Evolutionary conservation across 2,329 filamentous ascomycete species (phyloP), one percentile per base, ranked within the genome.

Genomic region (Aaosphaeria arxii): DNA sequence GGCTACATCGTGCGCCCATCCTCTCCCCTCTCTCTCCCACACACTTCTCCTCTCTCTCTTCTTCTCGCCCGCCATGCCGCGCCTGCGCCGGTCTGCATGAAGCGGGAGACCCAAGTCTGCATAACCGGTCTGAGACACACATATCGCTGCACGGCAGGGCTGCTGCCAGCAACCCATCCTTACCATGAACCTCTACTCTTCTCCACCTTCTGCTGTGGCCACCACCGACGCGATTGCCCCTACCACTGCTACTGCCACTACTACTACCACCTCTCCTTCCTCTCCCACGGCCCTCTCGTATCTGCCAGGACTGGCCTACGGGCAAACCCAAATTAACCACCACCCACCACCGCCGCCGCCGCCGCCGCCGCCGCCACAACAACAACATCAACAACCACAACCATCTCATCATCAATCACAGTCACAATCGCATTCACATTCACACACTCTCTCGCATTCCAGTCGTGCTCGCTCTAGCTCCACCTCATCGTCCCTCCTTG

Each of bases 401-500:
- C 17, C 17, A 24, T 24, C 17, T 24, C 17, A 24, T 24, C 17
- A 24, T 24, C 17, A 24, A 24, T 24, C 17, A 24, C 17, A 24
- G 3, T 24, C 17, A 24, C 17, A 24, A 24, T 24, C 49, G 45
- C 45, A 48, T 38, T 30, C 43, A 4, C 40, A 43, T 7, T 17
- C 11, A 7, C 39, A 11, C 29, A 29, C 13, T 1, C 32, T 30
- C 31, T 38, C 38, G 7, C 28, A 51, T 43, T 31, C 40, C 42
- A 46, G 48, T 42, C 68, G 72, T 49, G 70, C 69, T 31, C 73
- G 71, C 54, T 76, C 75, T 31, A 75, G 74, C 40, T 74, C 73
- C 45, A 73, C 74, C 40, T 70, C 71, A 30, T 59, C 69, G 47
- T 60, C 67, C 48, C 71, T 72, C 6, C 58, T 75, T 58, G 70